Conservation (phyloP, 805 yeast species). For the Ogataea allantospora region DNA sequence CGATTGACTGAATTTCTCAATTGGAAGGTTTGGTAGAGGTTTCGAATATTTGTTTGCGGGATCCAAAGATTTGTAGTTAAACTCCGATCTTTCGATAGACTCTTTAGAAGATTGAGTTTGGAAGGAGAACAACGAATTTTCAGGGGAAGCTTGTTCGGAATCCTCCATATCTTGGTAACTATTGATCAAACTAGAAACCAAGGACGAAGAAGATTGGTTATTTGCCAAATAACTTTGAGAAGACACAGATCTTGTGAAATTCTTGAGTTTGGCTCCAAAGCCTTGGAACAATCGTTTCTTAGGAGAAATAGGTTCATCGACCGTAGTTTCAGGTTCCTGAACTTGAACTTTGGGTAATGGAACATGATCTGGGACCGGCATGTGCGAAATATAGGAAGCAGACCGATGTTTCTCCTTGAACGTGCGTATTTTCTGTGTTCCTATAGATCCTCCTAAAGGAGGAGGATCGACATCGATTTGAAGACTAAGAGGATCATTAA, state of each 20-base stretch:
- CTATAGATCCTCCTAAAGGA: conserved; percentile 4
- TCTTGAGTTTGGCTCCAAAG: conserved; percentile 1
- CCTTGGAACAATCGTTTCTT: conserved; percentile 6
- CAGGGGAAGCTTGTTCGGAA: conserved; percentile 6
- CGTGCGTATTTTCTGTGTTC: not conserved
- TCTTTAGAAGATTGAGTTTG: conserved; percentile 6
- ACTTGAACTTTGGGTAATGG: not conserved
- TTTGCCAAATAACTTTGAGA: conserved; percentile 2
- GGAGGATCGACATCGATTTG: conserved; percentile 12
- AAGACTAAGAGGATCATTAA: conserved; percentile 15
- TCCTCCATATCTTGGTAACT: conserved; percentile 12
- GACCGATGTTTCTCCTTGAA: conserved; percentile 1
- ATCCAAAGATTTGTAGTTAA: conserved; percentile 1
- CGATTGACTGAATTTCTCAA: conserved; percentile 23
- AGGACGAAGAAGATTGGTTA: conserved; percentile 11
- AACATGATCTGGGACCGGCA: not conserved
- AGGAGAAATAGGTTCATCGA: not conserved
- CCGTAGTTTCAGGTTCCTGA: not conserved
- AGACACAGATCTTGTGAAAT: conserved; percentile 3
- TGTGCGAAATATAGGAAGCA: conserved; percentile 1
- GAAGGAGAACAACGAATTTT: conserved; percentile 20
- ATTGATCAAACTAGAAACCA: conserved; percentile 15
- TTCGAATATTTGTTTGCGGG: conserved; percentile 4
- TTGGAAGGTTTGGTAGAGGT: conserved; percentile 26
- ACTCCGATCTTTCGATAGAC: not conserved